A percentile compares a stretch with the other conserved stretches of the same genome.
phyloP scores from a whole-genome alignment of 2,329 filamentous ascomycete species.

The Fusarium liriodendri region DNA sequence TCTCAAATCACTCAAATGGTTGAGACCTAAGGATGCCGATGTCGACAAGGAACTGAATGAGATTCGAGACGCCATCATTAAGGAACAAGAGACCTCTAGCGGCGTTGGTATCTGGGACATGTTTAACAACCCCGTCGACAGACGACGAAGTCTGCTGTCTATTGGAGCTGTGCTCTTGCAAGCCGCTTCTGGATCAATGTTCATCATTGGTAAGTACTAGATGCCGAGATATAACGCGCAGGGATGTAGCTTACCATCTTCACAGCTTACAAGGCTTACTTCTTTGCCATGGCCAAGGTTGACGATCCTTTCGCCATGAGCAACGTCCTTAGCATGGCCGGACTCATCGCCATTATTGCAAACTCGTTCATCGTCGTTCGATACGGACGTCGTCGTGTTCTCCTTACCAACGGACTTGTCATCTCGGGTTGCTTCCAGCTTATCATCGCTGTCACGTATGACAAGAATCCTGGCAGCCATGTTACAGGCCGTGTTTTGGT shows the following conservation, averaged over 20 bases:
- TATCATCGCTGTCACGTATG: constrained; percentile 34
- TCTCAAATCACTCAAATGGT: constrained; percentile 25
- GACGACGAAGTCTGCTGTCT: constrained; percentile 30
- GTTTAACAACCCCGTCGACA: constrained; percentile 33
- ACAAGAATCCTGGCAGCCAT: constrained; percentile 23
- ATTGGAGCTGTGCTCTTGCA: constrained; percentile 31
- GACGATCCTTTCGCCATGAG: constrained; percentile 39
- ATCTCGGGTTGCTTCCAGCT: constrained; percentile 33
- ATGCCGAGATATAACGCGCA: fast-evolving
- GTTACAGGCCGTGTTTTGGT: constrained; percentile 35
- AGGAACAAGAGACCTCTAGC: constrained; percentile 15
- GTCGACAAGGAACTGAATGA: constrained; percentile 26
- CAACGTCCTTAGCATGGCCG: constrained; percentile 39
- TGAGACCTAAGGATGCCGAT: constrained; percentile 20
- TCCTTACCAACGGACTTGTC: constrained; percentile 17
- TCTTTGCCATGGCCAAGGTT: constrained; percentile 39
- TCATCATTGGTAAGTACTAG: constrained; percentile 35
- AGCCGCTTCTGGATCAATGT: constrained; percentile 38
- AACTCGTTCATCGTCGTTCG: constrained; percentile 36
- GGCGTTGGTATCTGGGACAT: constrained; percentile 31
- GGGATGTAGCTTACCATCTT: not conserved
- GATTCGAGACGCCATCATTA: constrained; percentile 29
- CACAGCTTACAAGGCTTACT: constrained; percentile 39
- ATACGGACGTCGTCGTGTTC: constrained; percentile 31
- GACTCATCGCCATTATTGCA: constrained; percentile 32